Conservation (phyloP, 1,284 basidiomycete species). For the Ustilago hordei region DNA sequence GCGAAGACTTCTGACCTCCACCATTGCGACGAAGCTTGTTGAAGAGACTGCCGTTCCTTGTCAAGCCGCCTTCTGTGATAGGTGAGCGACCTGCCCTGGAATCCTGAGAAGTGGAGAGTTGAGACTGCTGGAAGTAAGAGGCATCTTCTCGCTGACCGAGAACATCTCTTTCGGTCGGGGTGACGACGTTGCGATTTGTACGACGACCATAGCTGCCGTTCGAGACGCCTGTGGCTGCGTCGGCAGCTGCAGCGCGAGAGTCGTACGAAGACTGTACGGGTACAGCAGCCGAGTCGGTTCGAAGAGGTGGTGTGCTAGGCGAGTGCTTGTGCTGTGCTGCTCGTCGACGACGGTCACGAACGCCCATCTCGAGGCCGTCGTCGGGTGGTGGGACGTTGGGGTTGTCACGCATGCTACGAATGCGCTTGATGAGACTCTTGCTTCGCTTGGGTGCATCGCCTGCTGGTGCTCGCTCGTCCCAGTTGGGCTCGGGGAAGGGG, state of each 20-base stretch:
- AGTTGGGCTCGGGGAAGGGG: conserved; percentile 60
- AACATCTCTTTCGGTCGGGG: conserved; percentile 34
- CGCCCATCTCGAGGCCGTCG: conserved; percentile 52
- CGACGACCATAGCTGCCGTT: conserved; percentile 40
- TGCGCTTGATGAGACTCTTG: conserved; percentile 63
- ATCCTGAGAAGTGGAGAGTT: conserved; percentile 13
- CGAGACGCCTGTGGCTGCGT: conserved; percentile 24
- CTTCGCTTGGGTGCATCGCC: conserved; percentile 52
- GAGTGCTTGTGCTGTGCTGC: conserved; percentile 52
- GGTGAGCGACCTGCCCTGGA: conserved; percentile 27
- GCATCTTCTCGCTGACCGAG: conserved; percentile 17
- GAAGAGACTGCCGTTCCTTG: conserved; percentile 44
- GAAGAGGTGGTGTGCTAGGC: conserved; percentile 51
- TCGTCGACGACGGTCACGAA: conserved; percentile 28
- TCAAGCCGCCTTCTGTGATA: conserved; percentile 21
- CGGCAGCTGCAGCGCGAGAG: conserved; percentile 36
- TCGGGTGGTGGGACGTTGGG: conserved; percentile 60
- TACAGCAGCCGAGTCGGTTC: conserved; percentile 11
- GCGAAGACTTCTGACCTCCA: conserved; percentile 24
- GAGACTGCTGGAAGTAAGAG: conserved; percentile 29
- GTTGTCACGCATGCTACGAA: conserved; percentile 60
- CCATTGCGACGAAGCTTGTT: conserved; percentile 34
- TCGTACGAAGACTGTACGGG: conserved; percentile 17
- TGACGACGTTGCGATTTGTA: conserved; percentile 13
- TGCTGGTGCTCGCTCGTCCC: conserved; percentile 23